Base-by-base conservation (phyloP, 306 rosid genomes). In the Medicago lupulina region DNA sequence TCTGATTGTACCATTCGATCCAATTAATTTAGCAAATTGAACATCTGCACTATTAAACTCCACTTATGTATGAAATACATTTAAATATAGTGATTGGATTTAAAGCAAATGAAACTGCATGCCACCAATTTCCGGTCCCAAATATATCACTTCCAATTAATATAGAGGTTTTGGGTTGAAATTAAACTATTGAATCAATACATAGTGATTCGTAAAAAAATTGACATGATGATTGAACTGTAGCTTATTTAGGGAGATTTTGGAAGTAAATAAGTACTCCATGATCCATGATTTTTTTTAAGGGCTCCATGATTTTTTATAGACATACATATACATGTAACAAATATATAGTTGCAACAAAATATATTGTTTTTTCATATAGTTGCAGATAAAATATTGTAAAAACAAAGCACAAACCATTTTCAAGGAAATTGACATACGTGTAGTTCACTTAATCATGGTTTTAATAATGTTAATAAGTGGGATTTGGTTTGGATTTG, bases 401-500 rank as follows among this genome's bases (percentile, higher is more conserved):
- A 6, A 46, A 16, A 38, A 62, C 16, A 65, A 62, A 71, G 31
- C 73, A 54, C 34, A 77, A 80, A 47, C 61, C 60, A 55, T 70
- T 44, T 16, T 21, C 44, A 3, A 55, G 17, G 70, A 82, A 72
- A 75, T 73, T 77, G 64, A 80, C 81, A 79, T 67, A n/a, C n/a
- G n/a, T n/a, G n/a, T n/a, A n/a, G n/a, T n/a, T n/a, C n/a, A n/a
- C 80, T 85, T 43, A 75, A 73, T 62, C 51, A 9, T 15, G 62
- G 68, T 70, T 71, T 16, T 19, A 67, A 43, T 59, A 71, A 69
- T 76, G 71, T 17, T 67, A 64, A 25, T 23, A 53, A 86, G 92
- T 91, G 92, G 90, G 93, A 88, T 88, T 89, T 85, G 89, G 88
- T 86, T 86, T 86, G 70, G 83, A 85, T 75, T 85, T 83, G 85